A percentile compares a stretch with the other conserved stretches of the same genome.
phyloP scores from a whole-genome alignment of 78 protist genomes.

The Protostelium mycophagum region DNA sequence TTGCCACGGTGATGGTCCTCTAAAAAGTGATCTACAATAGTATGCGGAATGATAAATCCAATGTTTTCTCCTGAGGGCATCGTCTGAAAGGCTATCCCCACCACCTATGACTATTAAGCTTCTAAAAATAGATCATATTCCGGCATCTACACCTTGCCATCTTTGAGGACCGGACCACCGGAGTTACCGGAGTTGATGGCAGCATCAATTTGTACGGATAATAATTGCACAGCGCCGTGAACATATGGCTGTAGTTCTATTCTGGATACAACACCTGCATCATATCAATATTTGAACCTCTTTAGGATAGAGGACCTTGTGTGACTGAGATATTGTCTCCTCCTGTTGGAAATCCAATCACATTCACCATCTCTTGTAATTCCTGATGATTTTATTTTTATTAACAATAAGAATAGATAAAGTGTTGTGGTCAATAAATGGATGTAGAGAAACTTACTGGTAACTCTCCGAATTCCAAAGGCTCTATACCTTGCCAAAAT shows the following conservation, averaged over 20 bases:
- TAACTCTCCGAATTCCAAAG: slow-evolving; percentile 47
- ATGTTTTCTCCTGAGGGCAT: slow-evolving; percentile 47
- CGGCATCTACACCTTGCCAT: slow-evolving; percentile 24
- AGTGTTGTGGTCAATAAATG: neutral
- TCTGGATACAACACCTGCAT: slow-evolving; percentile 51
- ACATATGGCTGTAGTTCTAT: slow-evolving; percentile 66
- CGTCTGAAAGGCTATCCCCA: slow-evolving; percentile 77
- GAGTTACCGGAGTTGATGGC: slow-evolving; percentile 83
- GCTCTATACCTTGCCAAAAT: slow-evolving; percentile 52
- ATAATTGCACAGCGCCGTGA: slow-evolving; percentile 14
- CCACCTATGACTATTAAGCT: slow-evolving; percentile 2
- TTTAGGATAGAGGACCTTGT: slow-evolving; percentile 15
- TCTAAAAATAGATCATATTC: neutral
- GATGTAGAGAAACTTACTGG: slow-evolving; percentile 13
- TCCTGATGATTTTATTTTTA: neutral
- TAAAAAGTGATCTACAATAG: slow-evolving; percentile 50
- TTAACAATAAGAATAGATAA: neutral
- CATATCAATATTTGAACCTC: neutral
- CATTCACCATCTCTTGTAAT: slow-evolving; percentile 65
- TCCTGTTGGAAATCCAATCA: slow-evolving; percentile 81
- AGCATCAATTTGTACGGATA: slow-evolving; percentile 77
- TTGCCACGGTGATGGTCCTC: slow-evolving; percentile 30
- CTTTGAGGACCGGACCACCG: slow-evolving; percentile 77
- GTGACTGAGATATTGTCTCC: slow-evolving; percentile 71
- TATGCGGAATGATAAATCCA: slow-evolving; percentile 71